Conservation (phyloP, 2,329 filamentous ascomycete species). For the Talaromyces funiculosus region DNA sequence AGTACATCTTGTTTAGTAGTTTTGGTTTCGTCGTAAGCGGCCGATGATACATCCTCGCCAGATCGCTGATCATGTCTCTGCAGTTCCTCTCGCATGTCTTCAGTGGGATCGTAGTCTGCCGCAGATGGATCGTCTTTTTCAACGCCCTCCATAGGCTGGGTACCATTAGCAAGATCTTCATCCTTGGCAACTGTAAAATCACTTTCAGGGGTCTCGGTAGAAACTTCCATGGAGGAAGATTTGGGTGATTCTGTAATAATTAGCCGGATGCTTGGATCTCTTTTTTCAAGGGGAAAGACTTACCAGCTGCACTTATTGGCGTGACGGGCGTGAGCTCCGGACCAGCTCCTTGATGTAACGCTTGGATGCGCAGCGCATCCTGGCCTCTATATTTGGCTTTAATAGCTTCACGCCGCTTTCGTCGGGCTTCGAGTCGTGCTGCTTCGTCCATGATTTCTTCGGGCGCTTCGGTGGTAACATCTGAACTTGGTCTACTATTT, state of each 20-base stretch:
- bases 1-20: slow-evolving; percentile 49
- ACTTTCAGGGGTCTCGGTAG: slow-evolving; percentile 45
- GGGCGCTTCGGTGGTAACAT: slow-evolving; percentile 32
- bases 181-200: slow-evolving; percentile 62
- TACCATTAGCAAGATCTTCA: slow-evolving; percentile 58
- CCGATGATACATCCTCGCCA: slow-evolving; percentile 48
- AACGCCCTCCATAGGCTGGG: slow-evolving; percentile 32
- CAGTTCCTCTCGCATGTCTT: slow-evolving; percentile 81
- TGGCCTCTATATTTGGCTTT: slow-evolving; percentile 71
- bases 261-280: slow-evolving; percentile 26
- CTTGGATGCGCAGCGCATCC: slow-evolving; percentile 67
- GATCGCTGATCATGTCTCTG: slow-evolving; percentile 62
- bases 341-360: slow-evolving; percentile 60
- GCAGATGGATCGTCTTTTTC: slow-evolving; percentile 77
- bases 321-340: slow-evolving; percentile 46
- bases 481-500: background rate
- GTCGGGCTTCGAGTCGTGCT: slow-evolving; percentile 75
- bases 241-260: slow-evolving; percentile 26
- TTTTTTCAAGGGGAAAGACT: background rate
- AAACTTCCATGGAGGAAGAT: slow-evolving; percentile 38
- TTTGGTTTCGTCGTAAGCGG: slow-evolving; percentile 55
- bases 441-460: slow-evolving; percentile 68
- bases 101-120: slow-evolving; percentile 83
- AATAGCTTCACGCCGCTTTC: slow-evolving; percentile 77
- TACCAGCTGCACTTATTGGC: slow-evolving; percentile 17